These are phyloP conservation scores for Phylloporus rhodoxanthus DNA, from an alignment of 768 basidiomycete species.

Conservation along the genomic window DNA sequence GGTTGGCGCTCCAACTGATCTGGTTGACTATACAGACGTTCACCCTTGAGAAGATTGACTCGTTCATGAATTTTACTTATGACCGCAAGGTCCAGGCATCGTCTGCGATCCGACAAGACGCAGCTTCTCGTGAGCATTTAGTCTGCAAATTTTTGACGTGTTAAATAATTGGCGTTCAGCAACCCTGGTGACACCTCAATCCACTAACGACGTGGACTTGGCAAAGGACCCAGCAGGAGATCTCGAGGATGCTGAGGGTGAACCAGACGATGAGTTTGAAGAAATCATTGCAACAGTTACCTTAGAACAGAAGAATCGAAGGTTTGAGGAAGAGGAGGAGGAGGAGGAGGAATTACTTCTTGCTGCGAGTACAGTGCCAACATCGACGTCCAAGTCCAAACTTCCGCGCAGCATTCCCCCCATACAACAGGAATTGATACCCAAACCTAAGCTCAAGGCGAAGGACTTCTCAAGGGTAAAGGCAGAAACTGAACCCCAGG, in stretches of 20 bases:
- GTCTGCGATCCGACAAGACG: conserved; percentile 14
- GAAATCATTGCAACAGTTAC: conserved; percentile 33
- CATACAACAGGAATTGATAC: conserved; percentile 18
- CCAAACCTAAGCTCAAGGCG: conserved; percentile 25
- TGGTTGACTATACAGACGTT: conserved; percentile 45
- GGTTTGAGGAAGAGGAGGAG: conserved; percentile 19
- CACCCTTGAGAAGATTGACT: conserved; percentile 72
- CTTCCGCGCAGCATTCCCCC: conserved; percentile 18
- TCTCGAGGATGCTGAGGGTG: conserved; percentile 34
- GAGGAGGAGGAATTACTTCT: conserved; percentile 33
- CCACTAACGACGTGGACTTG: conserved; percentile 28
- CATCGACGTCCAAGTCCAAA: conserved; percentile 31
- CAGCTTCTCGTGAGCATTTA: conserved; percentile 20
- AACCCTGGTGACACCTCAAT: conserved; percentile 11
- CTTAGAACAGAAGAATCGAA: conserved; percentile 27
- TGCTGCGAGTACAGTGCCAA: conserved; percentile 12
- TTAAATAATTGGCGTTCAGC: conserved; percentile 13
- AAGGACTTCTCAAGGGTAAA: conserved; percentile 23
- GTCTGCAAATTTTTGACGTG: not conserved
- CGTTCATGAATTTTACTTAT: conserved; percentile 49
- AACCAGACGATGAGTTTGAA: conserved; percentile 42
- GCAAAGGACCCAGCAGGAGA: conserved; percentile 26
- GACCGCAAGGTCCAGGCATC: conserved; percentile 39
- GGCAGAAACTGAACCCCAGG: conserved; percentile 12
- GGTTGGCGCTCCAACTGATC: conserved; percentile 3